phyloP scores from a whole-genome alignment of 2,329 filamentous ascomycete species.

The Penicillium sp. region DNA sequence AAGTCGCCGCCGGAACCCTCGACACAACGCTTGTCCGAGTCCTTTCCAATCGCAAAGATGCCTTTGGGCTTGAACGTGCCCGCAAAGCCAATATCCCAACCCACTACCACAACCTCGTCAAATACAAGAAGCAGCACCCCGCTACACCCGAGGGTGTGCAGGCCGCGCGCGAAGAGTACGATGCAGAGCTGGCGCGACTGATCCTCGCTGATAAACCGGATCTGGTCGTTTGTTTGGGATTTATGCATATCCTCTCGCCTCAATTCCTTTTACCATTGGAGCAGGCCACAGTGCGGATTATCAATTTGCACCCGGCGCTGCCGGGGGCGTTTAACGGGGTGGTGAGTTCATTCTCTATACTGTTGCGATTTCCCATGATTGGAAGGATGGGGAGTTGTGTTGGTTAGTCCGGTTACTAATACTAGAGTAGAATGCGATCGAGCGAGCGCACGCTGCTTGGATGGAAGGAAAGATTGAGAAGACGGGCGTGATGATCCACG shows the following conservation, averaged over 20 bases:
- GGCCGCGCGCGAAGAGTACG: constrained; percentile 61
- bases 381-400: not conserved
- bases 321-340: constrained; percentile 71
- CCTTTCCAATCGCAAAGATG: constrained; percentile 60
- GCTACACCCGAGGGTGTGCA: constrained; percentile 47
- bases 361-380: not conserved
- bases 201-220: constrained; percentile 62
- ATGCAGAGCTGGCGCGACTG: constrained; percentile 64
- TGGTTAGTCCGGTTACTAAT: not conserved
- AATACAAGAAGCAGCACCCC: constrained; percentile 65
- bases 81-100: constrained; percentile 59
- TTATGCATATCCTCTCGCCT: constrained; percentile 75
- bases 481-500: constrained; percentile 83
- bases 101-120: constrained; percentile 74
- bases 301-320: constrained; percentile 75
- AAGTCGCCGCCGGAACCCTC: constrained; percentile 45
- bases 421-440: constrained; percentile 57
- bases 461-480: constrained; percentile 59
- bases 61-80: constrained; percentile 60
- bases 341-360: constrained; percentile 27
- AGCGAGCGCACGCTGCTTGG: constrained; percentile 69
- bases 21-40: constrained; percentile 56
- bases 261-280: constrained; percentile 65
- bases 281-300: constrained; percentile 58
- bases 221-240: constrained; percentile 74